Evolutionary conservation across 352 stramenopile species (phyloP), one percentile per base, ranked within the genome.

Genomic region (Globisporangium carolinianum): DNA sequence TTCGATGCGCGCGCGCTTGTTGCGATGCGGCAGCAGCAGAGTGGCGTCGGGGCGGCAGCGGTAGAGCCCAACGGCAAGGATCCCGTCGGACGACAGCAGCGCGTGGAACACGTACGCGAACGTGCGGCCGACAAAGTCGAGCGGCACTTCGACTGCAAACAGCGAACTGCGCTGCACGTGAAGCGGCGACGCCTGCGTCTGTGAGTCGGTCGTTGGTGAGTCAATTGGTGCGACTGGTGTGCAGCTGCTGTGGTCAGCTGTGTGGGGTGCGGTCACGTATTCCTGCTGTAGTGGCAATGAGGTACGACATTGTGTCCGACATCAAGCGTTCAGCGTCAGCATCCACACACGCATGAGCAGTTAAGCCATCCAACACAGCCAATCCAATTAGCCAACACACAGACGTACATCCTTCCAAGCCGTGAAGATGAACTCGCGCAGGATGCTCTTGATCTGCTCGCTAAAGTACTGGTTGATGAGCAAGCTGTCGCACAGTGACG

Each of bases 381-480:
- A 32, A 32, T 2, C 24, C 24, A 32, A 32, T 3, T 3, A 32
- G 0, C 24, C 24, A 32, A 32, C 24, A 32, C 24, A 32, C 24
- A 32, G 0, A 67, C 70, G 41, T 62, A 85, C 72, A 58, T 82
- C 84, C 37, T 84, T 79, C 63, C 81, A 86, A 8, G 82, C 87
- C 6, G 76, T 75, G 51, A 92, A 91, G 72, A 94, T 90, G 58
- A 94, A 92, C 62, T 91, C 84, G 17, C 81, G 75, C 54, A 94
- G 57, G 57, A 94, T 94, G 37, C 80, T 89, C 63, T 91, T 94
- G 69, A 94, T 90, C 53, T 85, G 86, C 43, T 71, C 68, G 61
- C 92, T 94, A 66, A 92, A 94, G 61, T 87, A 94, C 71, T 92
- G 82, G 62, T 94, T 94, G 70, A 94, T 91, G 32, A 94, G 83